A percentile compares a stretch with the other conserved stretches of the same genome.
These are phyloP conservation scores for Rhizopogon vesiculosus DNA, from an alignment of 768 basidiomycete genomes.

Conservation along the genomic window DNA sequence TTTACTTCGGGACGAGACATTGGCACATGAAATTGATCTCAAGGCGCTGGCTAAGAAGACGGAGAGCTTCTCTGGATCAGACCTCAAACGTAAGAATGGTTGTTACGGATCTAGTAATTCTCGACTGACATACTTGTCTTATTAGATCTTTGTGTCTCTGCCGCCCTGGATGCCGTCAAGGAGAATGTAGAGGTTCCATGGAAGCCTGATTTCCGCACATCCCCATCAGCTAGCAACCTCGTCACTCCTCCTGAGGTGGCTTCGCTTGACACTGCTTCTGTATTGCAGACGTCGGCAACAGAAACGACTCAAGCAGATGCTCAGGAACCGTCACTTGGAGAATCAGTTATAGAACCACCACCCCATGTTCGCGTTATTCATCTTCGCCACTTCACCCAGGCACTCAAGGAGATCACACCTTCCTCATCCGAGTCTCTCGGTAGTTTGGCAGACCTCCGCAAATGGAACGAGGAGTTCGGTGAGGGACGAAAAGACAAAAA, in stretches of 20 bases:
- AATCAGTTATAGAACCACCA: background rate
- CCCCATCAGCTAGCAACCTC: background rate
- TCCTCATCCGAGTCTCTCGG: conserved; percentile 82
- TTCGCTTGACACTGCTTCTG: conserved; percentile 2
- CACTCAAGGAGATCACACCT: conserved; percentile 85
- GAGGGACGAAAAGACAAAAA: conserved; percentile 70
- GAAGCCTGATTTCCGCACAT: conserved; percentile 27
- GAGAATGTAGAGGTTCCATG: conserved; percentile 81
- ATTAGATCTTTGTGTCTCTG: conserved; percentile 91
- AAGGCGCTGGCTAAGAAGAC: conserved; percentile 62
- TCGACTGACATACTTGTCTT: background rate
- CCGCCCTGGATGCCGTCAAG: conserved; percentile 89
- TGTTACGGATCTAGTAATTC: background rate
- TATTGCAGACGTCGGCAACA: background rate
- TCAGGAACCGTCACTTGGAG: conserved; percentile 3
- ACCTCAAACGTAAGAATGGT: conserved; percentile 76
- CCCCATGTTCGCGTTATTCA: conserved; percentile 37
- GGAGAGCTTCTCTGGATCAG: conserved; percentile 88
- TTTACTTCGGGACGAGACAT: conserved; percentile 72
- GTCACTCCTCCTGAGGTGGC: conserved; percentile 1
- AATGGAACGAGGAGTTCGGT: conserved; percentile 94
- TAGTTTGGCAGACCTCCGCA: conserved; percentile 67
- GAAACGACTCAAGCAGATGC: conserved; percentile 3
- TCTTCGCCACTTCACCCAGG: conserved; percentile 72
- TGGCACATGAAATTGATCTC: conserved; percentile 62